Evolutionary conservation across 352 stramenopile species (phyloP).

Genomic region (Phytophthora fragariaefolia): DNA sequence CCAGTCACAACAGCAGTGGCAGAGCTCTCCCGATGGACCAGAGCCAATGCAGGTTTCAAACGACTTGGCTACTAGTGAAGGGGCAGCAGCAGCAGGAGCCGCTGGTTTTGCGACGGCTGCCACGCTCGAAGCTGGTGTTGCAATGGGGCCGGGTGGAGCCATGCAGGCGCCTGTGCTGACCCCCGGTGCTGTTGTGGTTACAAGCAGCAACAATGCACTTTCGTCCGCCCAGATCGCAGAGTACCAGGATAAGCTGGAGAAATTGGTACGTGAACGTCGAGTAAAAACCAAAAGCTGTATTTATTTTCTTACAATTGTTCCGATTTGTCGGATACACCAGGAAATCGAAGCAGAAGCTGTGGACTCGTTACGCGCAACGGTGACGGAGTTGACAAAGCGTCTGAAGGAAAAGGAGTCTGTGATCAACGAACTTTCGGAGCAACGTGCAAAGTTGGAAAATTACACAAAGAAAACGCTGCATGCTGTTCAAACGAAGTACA

Average conservation of each 20-base stretch:
- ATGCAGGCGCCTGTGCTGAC: slow-evolving; percentile 37
- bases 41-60: slow-evolving; percentile 56
- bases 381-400: slow-evolving; percentile 79
- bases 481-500: slow-evolving; percentile 92
- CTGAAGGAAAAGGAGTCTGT: slow-evolving; percentile 90
- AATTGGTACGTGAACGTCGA: slow-evolving; percentile 55
- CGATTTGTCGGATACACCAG: slow-evolving; percentile 22
- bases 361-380: slow-evolving; percentile 82
- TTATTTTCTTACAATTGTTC: slow-evolving; percentile 12
- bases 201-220: slow-evolving; percentile 53
- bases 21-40: slow-evolving; percentile 31
- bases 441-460: slow-evolving; percentile 89
- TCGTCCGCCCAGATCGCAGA: slow-evolving; percentile 59
- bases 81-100: slow-evolving; percentile 22
- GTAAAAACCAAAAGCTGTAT: slow-evolving; percentile 1
- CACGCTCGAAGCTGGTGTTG: slow-evolving; percentile 34
- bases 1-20: slow-evolving; percentile 35
- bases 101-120: slow-evolving; percentile 33
- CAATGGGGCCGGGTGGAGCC: slow-evolving; percentile 25
- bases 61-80: slow-evolving; percentile 27
- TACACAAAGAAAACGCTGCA: slow-evolving; percentile 93
- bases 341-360: slow-evolving; percentile 69
- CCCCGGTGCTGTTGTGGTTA: slow-evolving; percentile 38
- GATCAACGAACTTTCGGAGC: slow-evolving; percentile 89
- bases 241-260: slow-evolving; percentile 77